Evolutionary conservation across 495 filamentous ascomycete genomes (phyloP), one percentile per base, ranked within the genome.

Genomic region (Podospora pseudocomata): DNA sequence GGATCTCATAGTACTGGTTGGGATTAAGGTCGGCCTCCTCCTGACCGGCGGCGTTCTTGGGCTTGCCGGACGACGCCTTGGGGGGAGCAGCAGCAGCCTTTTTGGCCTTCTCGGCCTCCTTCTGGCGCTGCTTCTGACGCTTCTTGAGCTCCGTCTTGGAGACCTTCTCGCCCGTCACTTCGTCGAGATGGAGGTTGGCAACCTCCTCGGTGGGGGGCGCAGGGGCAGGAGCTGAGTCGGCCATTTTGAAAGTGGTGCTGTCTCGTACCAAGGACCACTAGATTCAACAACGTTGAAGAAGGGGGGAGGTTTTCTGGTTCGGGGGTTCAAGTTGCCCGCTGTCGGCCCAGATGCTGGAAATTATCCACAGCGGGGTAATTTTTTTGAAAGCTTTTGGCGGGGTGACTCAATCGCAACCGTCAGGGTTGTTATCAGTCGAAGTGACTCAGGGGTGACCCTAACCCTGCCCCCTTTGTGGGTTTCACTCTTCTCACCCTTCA

Each of bases 1-100:
- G 92, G 73, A 99, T 96, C 82, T 99, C 94, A 75, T 97, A 96
- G 82, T 98, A 99, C 73, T 89, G 79, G 82, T 97, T 97, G n/a
- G 96, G 93, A 66, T 90, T 96, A 73, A 99, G 80, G 67, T 84
- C 80, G 68, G 79, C 80, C 69, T 82, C 80, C 60, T 78, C 80
- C 65, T 74, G 72, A 66, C 78, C 81, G 7, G 78, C 74, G 7
- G 74, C 80, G 65, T 77, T 82, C 76, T 87, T 88, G 80, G 92
- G 91, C 85, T 92, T 92, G 77, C 84, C 83, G 56, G 82, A 79
- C 73, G 87, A 79, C 73, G 87, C 79, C 79, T 87, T 86, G 65
- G 90, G 84, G 11, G 91, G 88, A 63, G 90, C 89, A 70, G 88
- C 83, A 58, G 92, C 91, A 27, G 88, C 92, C 83, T 92, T 93